Percentiles rank a stretch among this genome's conserved stretches.
These are phyloP conservation scores for Elaeagnus macrophylla DNA, from an alignment of 306 rosid species.

Conservation along the genomic window DNA sequence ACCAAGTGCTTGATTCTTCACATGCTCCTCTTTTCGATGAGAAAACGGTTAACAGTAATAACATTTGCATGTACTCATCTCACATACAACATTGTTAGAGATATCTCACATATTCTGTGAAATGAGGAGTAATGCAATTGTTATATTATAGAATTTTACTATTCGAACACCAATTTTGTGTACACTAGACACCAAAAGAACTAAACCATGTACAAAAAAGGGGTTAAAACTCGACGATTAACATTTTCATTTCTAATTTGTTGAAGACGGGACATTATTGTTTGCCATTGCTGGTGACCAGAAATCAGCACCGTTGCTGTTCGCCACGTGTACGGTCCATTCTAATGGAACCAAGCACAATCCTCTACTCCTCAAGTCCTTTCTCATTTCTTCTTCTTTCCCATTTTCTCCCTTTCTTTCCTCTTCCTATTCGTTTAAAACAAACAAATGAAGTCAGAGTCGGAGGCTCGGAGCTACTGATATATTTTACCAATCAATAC, in stretches of 20 bases:
- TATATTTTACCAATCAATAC: too few species aligned
- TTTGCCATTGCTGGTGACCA: slow-evolving; percentile 65
- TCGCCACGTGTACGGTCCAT: slow-evolving; percentile 52
- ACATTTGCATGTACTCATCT: too few species aligned
- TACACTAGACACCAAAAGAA: too few species aligned
- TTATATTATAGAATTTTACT: too few species aligned
- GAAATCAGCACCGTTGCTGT: slow-evolving; percentile 79
- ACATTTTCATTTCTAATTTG: slow-evolving; percentile 5
- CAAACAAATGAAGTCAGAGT: background rate
- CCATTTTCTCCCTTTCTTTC: slow-evolving; percentile 26
- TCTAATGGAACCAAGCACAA: slow-evolving; percentile 72
- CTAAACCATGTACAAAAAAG: too few species aligned
- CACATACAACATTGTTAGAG: too few species aligned
- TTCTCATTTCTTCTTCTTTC: slow-evolving; percentile 7
- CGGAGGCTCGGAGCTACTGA: background rate
- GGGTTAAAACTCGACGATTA: background rate
- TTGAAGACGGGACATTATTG: slow-evolving; percentile 12
- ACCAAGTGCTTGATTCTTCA: too few species aligned
- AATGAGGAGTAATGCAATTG: too few species aligned
- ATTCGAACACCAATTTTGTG: too few species aligned
- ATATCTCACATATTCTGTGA: too few species aligned
- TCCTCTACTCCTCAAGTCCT: slow-evolving; percentile 53
- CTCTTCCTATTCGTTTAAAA: slow-evolving; percentile 15
- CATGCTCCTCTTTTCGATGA: too few species aligned
- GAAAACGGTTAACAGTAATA: too few species aligned